Evolutionary conservation across 2,329 filamentous ascomycete genomes (phyloP).

Genomic region (Diaporthe eres): DNA sequence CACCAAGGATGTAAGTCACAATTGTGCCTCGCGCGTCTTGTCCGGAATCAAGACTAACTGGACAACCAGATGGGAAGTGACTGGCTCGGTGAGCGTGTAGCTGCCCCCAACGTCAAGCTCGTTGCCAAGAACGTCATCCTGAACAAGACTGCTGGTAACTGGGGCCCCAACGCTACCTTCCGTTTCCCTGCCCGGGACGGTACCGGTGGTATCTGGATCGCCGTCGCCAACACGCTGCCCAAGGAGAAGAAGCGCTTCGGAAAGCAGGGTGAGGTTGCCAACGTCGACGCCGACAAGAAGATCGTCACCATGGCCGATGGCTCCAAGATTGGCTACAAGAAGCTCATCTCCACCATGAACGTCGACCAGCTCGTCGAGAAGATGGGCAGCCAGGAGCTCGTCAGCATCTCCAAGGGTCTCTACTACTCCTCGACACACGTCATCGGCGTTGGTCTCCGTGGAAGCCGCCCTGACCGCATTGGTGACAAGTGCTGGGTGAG

Average conservation of each 20-base stretch:
- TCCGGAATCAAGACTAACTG: constrained; percentile 22
- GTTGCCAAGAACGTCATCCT: constrained; percentile 96
- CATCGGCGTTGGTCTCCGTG: constrained; percentile 94
- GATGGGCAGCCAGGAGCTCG: constrained; percentile 89
- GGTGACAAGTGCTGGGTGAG: constrained; percentile 98
- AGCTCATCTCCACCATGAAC: constrained; percentile 96
- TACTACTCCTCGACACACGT: constrained; percentile 99
- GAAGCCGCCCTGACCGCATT: constrained; percentile 91
- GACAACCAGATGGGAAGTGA: constrained; percentile 90
- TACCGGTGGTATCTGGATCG: constrained; percentile 99
- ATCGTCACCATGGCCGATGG: constrained; percentile 86
- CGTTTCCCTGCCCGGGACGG: constrained; percentile 96
- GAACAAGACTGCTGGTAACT: constrained; percentile 95
- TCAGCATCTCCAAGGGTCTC: constrained; percentile 87
- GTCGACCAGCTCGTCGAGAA: constrained; percentile 89
- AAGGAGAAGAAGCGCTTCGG: constrained; percentile 94
- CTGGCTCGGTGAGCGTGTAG: constrained; percentile 99
- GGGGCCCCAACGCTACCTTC: constrained; percentile 99
- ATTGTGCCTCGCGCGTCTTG: background rate
- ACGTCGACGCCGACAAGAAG: constrained; percentile 90
- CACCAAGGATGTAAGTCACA: constrained; percentile 84
- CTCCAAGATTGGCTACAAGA: constrained; percentile 90
- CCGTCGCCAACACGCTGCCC: constrained; percentile 92
- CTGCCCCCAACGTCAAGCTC: constrained; percentile 93
- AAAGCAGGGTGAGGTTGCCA: constrained; percentile 84